Evolutionary conservation across 164 flowering plant species (phyloP).

Genomic region (Hamamelis virginiana): DNA sequence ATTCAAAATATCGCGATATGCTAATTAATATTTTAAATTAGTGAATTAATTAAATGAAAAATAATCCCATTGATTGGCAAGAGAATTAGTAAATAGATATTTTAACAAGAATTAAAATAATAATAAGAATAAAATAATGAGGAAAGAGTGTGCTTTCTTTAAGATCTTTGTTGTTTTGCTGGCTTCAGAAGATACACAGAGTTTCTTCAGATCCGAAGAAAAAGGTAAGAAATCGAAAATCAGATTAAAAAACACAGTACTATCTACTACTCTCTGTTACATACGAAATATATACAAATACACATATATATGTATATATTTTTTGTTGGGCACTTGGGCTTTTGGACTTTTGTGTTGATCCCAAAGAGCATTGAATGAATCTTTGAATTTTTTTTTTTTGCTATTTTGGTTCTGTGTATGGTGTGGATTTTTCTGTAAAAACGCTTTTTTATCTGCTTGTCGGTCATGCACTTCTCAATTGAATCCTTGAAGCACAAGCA

Average conservation of each 20-base stretch:
- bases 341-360: conserved; percentile 31
- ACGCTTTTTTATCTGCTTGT: conserved; percentile 15
- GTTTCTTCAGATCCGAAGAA: conserved; percentile 52
- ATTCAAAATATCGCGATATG: neutral
- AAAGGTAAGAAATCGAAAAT: conserved; percentile 26
- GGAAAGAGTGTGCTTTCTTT: conserved; percentile 23
- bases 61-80: neutral
- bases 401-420: neutral
- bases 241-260: conserved; percentile 1
- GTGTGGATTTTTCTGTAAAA: conserved; percentile 13
- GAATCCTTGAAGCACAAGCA: conserved; percentile 10
- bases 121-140: neutral
- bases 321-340: neutral
- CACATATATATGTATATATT: neutral
- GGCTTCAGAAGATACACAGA: conserved; percentile 34
- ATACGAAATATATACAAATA: too few species aligned
- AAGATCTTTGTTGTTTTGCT: conserved; percentile 43
- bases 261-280: neutral
- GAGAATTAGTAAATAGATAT: neutral
- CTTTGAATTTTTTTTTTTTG: conserved; percentile 12
- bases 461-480: conserved; percentile 20
- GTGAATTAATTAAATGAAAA: neutral
- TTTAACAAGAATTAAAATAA: neutral
- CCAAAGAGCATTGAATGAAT: conserved; percentile 25
- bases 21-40: neutral